Evolutionary conservation across 2,329 filamentous ascomycete genomes (phyloP).

Genomic region (Taxawa tesnikishii): DNA sequence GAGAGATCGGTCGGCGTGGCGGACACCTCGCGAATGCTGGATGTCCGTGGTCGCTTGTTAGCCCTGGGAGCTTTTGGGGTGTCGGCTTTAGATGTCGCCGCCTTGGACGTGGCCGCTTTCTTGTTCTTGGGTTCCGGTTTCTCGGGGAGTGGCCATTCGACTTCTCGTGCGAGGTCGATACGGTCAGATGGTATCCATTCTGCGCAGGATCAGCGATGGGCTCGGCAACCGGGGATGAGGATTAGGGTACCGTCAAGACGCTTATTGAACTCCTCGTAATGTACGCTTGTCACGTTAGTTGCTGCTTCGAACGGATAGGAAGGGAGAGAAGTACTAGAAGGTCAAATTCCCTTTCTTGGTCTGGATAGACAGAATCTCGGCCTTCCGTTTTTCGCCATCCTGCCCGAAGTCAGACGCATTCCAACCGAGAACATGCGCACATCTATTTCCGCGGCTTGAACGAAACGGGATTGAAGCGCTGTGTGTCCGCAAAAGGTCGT

Average conservation of each 20-base stretch:
- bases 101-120: slow-evolving; percentile 36
- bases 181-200: slow-evolving; percentile 81
- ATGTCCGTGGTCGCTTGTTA: slow-evolving; percentile 31
- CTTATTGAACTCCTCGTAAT: slow-evolving; percentile 98
- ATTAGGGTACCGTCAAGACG: slow-evolving; percentile 48
- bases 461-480: too few species aligned
- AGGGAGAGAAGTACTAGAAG: slow-evolving; percentile 51
- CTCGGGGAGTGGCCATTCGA: slow-evolving; percentile 91
- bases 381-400: slow-evolving; percentile 76
- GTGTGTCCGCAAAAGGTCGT: too few species aligned
- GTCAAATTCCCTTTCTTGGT: slow-evolving; percentile 78
- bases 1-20: slow-evolving; percentile 38
- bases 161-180: slow-evolving; percentile 78
- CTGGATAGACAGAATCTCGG: slow-evolving; percentile 91
- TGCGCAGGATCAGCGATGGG: too few species aligned
- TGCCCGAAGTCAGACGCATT: too few species aligned
- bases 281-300: slow-evolving; percentile 45
- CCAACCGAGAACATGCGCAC: too few species aligned
- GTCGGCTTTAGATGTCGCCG: slow-evolving; percentile 23
- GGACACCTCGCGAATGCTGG: slow-evolving; percentile 34
- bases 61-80: slow-evolving; percentile 30
- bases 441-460: too few species aligned
- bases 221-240: too few species aligned
- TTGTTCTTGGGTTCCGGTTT: slow-evolving; percentile 84
- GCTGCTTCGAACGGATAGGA: not conserved